These are phyloP conservation scores for Physocladia obscura DNA, from an alignment of 192 early-diverging fungal species.

Conservation along the genomic window DNA sequence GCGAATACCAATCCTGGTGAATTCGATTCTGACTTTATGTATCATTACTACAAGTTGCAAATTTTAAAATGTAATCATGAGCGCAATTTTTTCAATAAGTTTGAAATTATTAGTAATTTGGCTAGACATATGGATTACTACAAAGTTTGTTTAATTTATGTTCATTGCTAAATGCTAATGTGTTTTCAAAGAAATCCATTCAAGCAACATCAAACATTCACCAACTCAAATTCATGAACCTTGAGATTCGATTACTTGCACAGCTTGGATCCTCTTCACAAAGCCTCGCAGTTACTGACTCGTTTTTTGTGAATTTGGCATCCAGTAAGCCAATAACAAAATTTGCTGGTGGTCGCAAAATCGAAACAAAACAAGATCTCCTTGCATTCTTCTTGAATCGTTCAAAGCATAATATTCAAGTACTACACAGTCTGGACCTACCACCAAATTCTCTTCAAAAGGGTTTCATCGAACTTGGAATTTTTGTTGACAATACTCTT, in stretches of 20 bases:
- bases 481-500: conserved; percentile 23
- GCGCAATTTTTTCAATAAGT: background rate
- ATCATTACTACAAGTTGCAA: conserved; percentile 26
- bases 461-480: conserved; percentile 13
- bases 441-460: conserved; percentile 1
- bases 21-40: conserved; percentile 31
- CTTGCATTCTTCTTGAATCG: conserved; percentile 4
- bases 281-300: background rate
- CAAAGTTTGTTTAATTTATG: conserved; percentile 22
- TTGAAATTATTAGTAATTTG: conserved; percentile 11
- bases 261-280: background rate
- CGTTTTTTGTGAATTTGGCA: conserved; percentile 7
- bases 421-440: background rate
- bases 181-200: conserved; percentile 10
- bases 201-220: background rate
- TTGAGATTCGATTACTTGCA: background rate
- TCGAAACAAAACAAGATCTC: conserved; percentile 12
- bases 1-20: background rate
- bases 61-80: background rate
- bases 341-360: background rate
- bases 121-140: conserved; percentile 35
- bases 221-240: conserved; percentile 5
- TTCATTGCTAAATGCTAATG: background rate
- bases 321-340: conserved; percentile 9
- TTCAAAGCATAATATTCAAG: background rate